Evolutionary conservation across 805 yeast species (phyloP).

Genomic region (Candida andamanensis): DNA sequence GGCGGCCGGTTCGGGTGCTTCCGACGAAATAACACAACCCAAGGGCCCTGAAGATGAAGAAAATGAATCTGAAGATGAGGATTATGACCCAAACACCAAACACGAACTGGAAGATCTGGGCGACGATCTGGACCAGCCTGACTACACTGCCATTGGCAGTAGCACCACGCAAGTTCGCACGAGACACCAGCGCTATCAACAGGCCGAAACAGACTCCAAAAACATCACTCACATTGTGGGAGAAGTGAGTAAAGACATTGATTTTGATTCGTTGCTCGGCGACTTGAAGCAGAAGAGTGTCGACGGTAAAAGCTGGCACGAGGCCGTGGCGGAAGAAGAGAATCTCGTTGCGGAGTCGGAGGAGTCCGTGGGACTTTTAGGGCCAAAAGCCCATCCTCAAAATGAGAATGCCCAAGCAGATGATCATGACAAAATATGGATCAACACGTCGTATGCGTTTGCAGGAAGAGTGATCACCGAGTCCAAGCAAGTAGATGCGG

Average conservation of each 20-base stretch:
- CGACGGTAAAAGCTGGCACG: too few relatives aligned
- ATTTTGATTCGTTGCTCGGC: conserved; percentile 29
- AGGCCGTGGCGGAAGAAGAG: too few relatives aligned
- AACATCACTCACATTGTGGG: conserved; percentile 5
- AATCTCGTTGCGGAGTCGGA: too few relatives aligned
- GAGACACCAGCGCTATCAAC: conserved; percentile 53
- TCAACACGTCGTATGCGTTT: conserved; percentile 75
- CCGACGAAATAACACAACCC: too few relatives aligned
- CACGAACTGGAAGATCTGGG: conserved; percentile 19
- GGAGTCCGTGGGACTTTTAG: too few relatives aligned
- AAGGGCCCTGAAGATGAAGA: too few relatives aligned
- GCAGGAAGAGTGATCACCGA: conserved; percentile 83
- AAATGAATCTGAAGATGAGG: conserved; percentile 31
- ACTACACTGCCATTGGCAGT: conserved; percentile 51
- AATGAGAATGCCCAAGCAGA: conserved; percentile 1
- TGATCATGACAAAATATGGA: conserved; percentile 55
- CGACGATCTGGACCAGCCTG: conserved; percentile 32
- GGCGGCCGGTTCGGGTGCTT: too few relatives aligned
- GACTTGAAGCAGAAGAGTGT: conserved; percentile 14
- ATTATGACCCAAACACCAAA: conserved; percentile 24
- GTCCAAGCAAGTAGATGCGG: conserved; percentile 67
- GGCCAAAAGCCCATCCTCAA: too few relatives aligned
- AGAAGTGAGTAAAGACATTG: conserved; percentile 14
- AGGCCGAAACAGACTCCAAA: conserved; percentile 13
- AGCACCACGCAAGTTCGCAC: conserved; percentile 60